A percentile compares a stretch with the other conserved stretches of the same genome.
phyloP scores from a whole-genome alignment of 2,329 filamentous ascomycete genomes.

The Blastomyces emzantsi region DNA sequence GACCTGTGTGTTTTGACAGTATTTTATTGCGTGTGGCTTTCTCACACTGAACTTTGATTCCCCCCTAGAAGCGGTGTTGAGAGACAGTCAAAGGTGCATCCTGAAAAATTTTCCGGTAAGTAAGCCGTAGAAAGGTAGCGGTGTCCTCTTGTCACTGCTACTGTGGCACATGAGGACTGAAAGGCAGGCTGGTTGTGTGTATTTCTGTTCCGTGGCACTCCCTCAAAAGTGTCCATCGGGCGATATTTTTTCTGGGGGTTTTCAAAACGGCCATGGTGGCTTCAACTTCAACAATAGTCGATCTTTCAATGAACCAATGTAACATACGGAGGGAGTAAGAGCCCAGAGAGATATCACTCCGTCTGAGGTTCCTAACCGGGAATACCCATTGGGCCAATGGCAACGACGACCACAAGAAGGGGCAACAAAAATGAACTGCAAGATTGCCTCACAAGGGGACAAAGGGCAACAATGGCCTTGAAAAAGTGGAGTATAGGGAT shows the following conservation, averaged over 20 bases:
- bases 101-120: neutral
- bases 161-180: neutral
- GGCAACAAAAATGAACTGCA: neutral
- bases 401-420: neutral
- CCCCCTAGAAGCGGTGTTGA: neutral
- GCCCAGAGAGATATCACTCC: neutral
- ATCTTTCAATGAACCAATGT: neutral
- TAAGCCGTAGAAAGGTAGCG: neutral
- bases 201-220: neutral
- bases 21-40: neutral
- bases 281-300: neutral
- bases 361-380: neutral
- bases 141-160: neutral
- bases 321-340: neutral
- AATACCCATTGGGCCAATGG: neutral
- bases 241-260: neutral
- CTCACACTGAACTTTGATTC: neutral
- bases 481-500: neutral
- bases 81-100: neutral
- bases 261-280: neutral
- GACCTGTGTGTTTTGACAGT: neutral
- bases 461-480: neutral
- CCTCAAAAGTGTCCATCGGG: neutral
- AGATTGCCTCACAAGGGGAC: neutral
- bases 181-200: neutral